Conservation (phyloP, 2,329 filamentous ascomycete genomes). For the Didymosphaeria variabile region DNA sequence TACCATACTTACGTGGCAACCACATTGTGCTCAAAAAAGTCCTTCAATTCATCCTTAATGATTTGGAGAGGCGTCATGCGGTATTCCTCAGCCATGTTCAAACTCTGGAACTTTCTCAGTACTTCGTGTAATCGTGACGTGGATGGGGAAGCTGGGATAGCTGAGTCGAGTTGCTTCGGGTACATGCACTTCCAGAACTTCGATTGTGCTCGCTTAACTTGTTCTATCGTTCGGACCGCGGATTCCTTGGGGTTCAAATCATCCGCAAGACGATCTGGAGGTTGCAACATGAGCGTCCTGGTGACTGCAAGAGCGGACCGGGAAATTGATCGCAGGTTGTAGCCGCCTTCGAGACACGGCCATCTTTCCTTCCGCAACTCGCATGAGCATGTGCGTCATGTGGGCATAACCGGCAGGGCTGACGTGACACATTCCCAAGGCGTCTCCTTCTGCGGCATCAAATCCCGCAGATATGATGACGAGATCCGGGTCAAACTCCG, state of each 20-base stretch:
- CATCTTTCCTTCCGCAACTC: slow-evolving; percentile 85
- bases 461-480: slow-evolving; percentile 97
- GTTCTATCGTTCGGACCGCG: slow-evolving; percentile 65
- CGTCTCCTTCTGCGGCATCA: slow-evolving; percentile 92
- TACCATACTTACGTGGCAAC: slow-evolving; percentile 70
- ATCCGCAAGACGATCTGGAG: slow-evolving; percentile 69
- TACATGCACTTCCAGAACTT: slow-evolving; percentile 89
- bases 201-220: slow-evolving; percentile 67
- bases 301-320: slow-evolving; percentile 91
- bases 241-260: slow-evolving; percentile 57
- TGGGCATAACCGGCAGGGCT: slow-evolving; percentile 92
- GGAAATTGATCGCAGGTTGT: slow-evolving; percentile 92
- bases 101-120: slow-evolving; percentile 78
- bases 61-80: slow-evolving; percentile 84
- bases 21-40: slow-evolving; percentile 86
- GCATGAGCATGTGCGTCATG: slow-evolving; percentile 99
- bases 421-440: slow-evolving; percentile 91
- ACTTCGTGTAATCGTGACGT: slow-evolving; percentile 77
- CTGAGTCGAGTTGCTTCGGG: slow-evolving; percentile 61
- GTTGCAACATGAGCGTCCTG: slow-evolving; percentile 92
- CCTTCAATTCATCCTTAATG: slow-evolving; percentile 75
- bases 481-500: slow-evolving; percentile 91
- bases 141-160: slow-evolving; percentile 39
- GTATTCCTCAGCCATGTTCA: slow-evolving; percentile 74
- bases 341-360: slow-evolving; percentile 95